Percentiles rank a stretch among this genome's conserved stretches.
phyloP scores from a whole-genome alignment of 768 basidiomycete species.

The Kwoniella dejecticola region DNA sequence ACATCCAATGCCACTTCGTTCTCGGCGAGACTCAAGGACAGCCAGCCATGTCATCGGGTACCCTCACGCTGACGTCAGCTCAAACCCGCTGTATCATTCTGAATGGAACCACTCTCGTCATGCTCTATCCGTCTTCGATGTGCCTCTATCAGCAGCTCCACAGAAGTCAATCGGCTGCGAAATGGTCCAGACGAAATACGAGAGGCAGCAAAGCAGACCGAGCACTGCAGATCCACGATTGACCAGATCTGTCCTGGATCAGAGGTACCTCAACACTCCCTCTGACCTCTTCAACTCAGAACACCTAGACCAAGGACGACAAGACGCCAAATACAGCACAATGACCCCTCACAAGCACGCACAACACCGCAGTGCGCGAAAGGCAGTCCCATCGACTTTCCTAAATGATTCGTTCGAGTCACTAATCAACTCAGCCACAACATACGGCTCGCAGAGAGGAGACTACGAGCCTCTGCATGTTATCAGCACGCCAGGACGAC shows the following conservation, averaged over 20 bases:
- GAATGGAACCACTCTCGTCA: conserved; percentile 1
- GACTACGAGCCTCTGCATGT: not conserved
- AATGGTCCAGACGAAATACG: no score
- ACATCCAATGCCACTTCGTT: conserved; percentile 4
- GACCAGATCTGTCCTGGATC: not conserved
- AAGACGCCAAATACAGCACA: no score
- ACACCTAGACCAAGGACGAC: no score
- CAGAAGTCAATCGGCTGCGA: no score
- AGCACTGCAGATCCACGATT: not conserved
- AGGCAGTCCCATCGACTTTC: not conserved
- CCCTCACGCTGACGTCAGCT: not conserved
- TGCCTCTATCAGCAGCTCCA: not conserved
- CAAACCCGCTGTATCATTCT: not conserved
- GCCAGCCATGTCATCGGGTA: no score
- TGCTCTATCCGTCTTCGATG: not conserved
- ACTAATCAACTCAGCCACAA: not conserved
- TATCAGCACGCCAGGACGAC: no score
- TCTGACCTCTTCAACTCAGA: no score
- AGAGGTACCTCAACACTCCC: not conserved
- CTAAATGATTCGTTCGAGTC: conserved; percentile 8
- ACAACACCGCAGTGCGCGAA: not conserved
- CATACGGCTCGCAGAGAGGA: not conserved
- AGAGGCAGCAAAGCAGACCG: no score
- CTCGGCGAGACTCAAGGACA: not conserved
- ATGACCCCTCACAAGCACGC: not conserved